Evolutionary conservation across 192 early-diverging fungal genomes (phyloP).

Genomic region (Mortierella antarctica): DNA sequence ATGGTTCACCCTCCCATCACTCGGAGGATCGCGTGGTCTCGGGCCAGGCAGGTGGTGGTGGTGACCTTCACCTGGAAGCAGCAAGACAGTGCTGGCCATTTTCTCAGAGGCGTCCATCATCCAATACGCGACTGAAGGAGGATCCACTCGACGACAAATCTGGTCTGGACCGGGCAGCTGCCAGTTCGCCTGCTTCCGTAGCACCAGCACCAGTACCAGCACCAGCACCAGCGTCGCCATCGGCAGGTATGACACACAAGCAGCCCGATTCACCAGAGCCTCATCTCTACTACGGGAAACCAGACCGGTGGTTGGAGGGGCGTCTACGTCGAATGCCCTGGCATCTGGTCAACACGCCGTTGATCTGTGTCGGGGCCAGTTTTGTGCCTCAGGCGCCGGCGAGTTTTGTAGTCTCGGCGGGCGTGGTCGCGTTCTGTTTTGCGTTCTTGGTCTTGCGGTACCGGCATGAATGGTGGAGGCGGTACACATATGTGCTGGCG

Average conservation of each 20-base stretch:
- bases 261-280: background rate
- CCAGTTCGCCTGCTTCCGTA: too few species aligned
- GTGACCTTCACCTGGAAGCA: too few species aligned
- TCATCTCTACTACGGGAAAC: constrained; percentile 29
- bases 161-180: background rate
- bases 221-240: background rate
- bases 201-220: background rate
- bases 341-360: constrained; percentile 41
- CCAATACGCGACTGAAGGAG: background rate
- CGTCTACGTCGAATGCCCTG: constrained; percentile 30
- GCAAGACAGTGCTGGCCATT: constrained; percentile 6
- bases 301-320: constrained; percentile 11
- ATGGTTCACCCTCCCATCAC: background rate
- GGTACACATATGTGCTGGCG: constrained; percentile 45
- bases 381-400: constrained; percentile 49
- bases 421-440: constrained; percentile 34
- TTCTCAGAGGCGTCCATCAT: background rate
- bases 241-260: background rate
- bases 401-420: constrained; percentile 32
- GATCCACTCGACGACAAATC: background rate
- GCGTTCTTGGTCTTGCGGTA: constrained; percentile 42
- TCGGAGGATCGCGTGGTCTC: too few species aligned
- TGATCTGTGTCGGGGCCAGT: constrained; percentile 41
- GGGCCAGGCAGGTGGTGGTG: too few species aligned
- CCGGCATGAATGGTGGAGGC: constrained; percentile 47